Base-by-base conservation (phyloP, 129 eudicot genomes). In the Ambrosia trifida region DNA sequence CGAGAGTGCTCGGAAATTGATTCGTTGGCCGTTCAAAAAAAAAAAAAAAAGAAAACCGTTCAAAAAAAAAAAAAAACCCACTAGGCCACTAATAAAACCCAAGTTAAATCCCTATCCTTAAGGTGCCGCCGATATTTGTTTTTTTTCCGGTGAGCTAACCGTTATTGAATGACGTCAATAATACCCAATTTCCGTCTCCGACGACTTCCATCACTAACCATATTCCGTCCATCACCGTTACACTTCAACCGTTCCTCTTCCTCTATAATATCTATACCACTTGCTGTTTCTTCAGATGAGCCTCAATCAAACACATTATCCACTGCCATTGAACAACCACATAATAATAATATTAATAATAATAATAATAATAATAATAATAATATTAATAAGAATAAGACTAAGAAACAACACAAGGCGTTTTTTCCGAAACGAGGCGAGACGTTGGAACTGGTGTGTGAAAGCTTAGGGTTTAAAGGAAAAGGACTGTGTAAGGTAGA, bases 371-470 rank as follows among this genome's bases (percentile, higher is more conserved):
- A 74, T 7, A 61, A 61, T 19, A 79, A 12, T 59, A 68, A 45
- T 47, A 24, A 24, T 24, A 24, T 24, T 24, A 24, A 24, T 24
- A 24, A 16, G 20, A 59, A 74, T 7, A 61, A 61, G 20, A 79
- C 9, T 59, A 68, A 45, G 47, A 83, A 54, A 12, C 58, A 44
- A 44, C 11, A 43, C n/a, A 54, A 70, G 60, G 38, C 88, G 8
- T 76, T 76, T 77, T 93, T 79, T 67, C 96, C 98, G 1, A 91
- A 91, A 75, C 68, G 91, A 75, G 98, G 98, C 28, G 92, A 93
- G 76, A 87, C 85, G 0, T 51, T 93, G 36, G 98, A 93, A 66
- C 76, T 89, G 8, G 95, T 79, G 56, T 93, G 98, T 73, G 98
- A 93, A 71, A 75, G 85, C 56, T 59, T 94, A 45, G 98, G 88